Evolutionary conservation across 2,329 filamentous ascomycete species (phyloP), one percentile per base, ranked within the genome.

Genomic region (Penicillium occitanis): DNA sequence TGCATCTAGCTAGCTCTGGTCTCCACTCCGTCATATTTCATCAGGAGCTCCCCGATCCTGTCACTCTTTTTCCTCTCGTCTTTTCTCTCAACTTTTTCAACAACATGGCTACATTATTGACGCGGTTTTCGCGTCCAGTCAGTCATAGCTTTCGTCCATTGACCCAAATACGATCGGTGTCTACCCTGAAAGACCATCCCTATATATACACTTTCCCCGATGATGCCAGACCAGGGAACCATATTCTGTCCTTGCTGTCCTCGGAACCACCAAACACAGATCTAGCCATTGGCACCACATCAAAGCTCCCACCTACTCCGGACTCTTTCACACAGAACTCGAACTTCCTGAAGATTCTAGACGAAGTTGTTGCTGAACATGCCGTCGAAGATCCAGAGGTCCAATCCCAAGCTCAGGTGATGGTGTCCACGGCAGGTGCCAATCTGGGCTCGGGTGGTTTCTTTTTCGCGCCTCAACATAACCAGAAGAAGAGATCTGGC

Each of bases 351-450:
- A 72, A 78, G 11, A 84, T 87, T 61, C 76, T 89, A 0, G 85
- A 88, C 70, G 81, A 83, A 2, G 84, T 88, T 6, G 77, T 88
- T 64, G 76, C 80, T 33, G 75, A 84, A 42, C 76, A 88, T 72
- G 87, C 86, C 0, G 77, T 80, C 22, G 73, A 82, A 61, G 87
- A 89, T 67, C 85, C 86, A 0, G 80, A 82, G 22, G 83, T 87
- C 11, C 79, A 85, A 68, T 83, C 83, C 2, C 85, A 88, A 75
- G 87, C 87, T 3, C 80, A 84, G 46, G 84, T 86, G 63, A 88
- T 87, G 79, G 83, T 83, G 5, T 88, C 86, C 1, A 83, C 84
- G 2, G 81, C 85, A 4, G 87, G 86, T 25, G 83, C 84, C 42
- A 82, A 82, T 35, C 75, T 88, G 17, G 82, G 81, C 48, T 80